Evolutionary conservation across 108 stramenopile species (phyloP).

Genomic region (Craspedostauros australis): DNA sequence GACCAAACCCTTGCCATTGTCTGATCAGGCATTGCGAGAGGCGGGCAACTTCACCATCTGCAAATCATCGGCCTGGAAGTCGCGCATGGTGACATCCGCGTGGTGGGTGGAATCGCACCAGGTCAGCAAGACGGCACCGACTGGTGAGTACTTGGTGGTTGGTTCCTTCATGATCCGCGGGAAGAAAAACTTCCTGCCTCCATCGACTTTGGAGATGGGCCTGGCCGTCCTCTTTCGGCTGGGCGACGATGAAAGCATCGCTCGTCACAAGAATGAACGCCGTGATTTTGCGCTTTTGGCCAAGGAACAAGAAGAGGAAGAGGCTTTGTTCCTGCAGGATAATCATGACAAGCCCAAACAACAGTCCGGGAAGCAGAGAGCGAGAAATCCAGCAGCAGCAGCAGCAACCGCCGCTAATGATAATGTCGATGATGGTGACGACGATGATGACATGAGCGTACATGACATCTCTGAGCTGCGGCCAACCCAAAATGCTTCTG

Average conservation of each 20-base stretch:
- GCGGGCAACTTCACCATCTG: slow-evolving; percentile 88
- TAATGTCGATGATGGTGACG: not conserved
- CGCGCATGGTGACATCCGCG: slow-evolving; percentile 81
- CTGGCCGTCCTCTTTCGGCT: slow-evolving; percentile 88
- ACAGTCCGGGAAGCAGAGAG: no score
- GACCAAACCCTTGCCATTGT: slow-evolving; percentile 65
- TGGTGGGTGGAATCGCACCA: slow-evolving; percentile 95
- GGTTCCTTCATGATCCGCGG: slow-evolving; percentile 97
- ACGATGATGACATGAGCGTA: not conserved
- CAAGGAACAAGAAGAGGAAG: slow-evolving; percentile 29
- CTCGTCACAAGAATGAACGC: slow-evolving; percentile 86
- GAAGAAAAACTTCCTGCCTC: slow-evolving; percentile 92
- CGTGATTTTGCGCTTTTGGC: slow-evolving; percentile 75
- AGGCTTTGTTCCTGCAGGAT: no score
- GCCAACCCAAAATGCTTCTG: not conserved
- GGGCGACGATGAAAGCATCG: slow-evolving; percentile 80
- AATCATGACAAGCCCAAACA: no score
- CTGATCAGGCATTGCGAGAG: slow-evolving; percentile 76
- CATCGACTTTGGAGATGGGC: slow-evolving; percentile 91
- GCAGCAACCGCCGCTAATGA: not conserved
- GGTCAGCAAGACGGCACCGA: slow-evolving; percentile 94
- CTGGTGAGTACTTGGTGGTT: slow-evolving; percentile 94
- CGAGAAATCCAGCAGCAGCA: not conserved
- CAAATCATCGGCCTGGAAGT: slow-evolving; percentile 88
- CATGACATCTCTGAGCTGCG: not conserved